Evolutionary conservation across 2,329 filamentous ascomycete species (phyloP), one percentile per base, ranked within the genome.

Genomic region (Elsinoe ampelina): DNA sequence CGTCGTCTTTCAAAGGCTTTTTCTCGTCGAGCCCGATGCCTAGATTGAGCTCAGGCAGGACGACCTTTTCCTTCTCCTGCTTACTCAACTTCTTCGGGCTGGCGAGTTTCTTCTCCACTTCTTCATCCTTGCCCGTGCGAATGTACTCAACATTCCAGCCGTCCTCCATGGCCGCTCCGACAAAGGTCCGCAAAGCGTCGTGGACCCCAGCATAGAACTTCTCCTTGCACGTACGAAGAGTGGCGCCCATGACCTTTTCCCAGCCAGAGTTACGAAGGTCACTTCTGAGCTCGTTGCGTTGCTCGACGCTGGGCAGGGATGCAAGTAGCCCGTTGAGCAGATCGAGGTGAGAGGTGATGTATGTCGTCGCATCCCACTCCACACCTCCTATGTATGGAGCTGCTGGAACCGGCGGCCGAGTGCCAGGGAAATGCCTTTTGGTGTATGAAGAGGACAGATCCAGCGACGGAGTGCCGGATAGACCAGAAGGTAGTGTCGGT

Each of bases 311-410:
- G 0, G 88, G 85, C 0, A 93, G 80, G 58, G 86, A 92, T 0
- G 92, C 89, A 58, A 97, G 74, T 57, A 97, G 82, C 30, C 89
- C 92, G 66, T 97, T 98, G 64, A 97, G 74, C 10, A 98, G 83
- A 66, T 97, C 93, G 8, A 98, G 79, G 66, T 98, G 92, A 0
- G 87, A 88, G 15, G 92, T 89, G 10, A 97, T 78, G 69, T 97
- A 97, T 71, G 95, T 96, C 8, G 93, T 97, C 2, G 93, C 93
- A 68, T 97, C 93, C 93, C 93, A 97, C 72, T 98, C 93, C 8
- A 97, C 93, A 55, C 93, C 92, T 50, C 93, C 93, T 41, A 97
- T 91, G 67, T 97, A 97, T 0, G 92, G 92, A 4, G 92, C 92
- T 13, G 93, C 92, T 22, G 92, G 89, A 0, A 97, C 90, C 0